A percentile compares a stretch with the other conserved stretches of the same genome.
phyloP scores from a whole-genome alignment of 2,329 filamentous ascomycete species.

The Sarocladium oryzae region DNA sequence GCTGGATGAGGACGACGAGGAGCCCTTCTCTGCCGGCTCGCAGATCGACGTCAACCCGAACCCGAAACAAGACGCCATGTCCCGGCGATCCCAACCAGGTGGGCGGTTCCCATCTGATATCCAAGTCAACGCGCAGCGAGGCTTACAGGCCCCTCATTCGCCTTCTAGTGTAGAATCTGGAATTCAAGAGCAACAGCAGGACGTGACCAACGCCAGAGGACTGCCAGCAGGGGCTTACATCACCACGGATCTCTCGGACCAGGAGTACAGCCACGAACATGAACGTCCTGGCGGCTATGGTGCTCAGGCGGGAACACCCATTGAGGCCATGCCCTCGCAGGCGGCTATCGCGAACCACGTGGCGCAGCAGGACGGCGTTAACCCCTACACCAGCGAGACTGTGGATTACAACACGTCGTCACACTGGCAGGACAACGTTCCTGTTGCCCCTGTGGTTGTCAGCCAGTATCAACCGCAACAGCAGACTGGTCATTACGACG shows the following conservation, averaged over 20 bases:
- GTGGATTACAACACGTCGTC: slow-evolving; percentile 16
- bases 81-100: slow-evolving; percentile 78
- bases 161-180: slow-evolving; percentile 77
- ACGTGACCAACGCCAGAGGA: slow-evolving; percentile 36
- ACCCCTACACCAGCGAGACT: slow-evolving; percentile 48
- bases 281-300: slow-evolving; percentile 34
- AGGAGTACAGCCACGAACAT: slow-evolving; percentile 8
- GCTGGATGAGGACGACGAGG: slow-evolving; percentile 46
- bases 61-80: slow-evolving; percentile 42
- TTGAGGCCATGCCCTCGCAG: slow-evolving; percentile 43
- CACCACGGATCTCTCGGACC: background rate
- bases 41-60: slow-evolving; percentile 37
- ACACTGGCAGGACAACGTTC: slow-evolving; percentile 8
- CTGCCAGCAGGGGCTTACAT: slow-evolving; percentile 4
- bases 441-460: slow-evolving; percentile 9
- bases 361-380: slow-evolving; percentile 48
- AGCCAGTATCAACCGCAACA: slow-evolving; percentile 12
- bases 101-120: slow-evolving; percentile 95
- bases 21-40: slow-evolving; percentile 52
- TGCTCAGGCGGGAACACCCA: slow-evolving; percentile 35
- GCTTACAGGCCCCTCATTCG: slow-evolving; percentile 72
- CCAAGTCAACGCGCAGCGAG: slow-evolving; percentile 69
- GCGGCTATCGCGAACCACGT: slow-evolving; percentile 44
- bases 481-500: slow-evolving; percentile 12
- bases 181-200: slow-evolving; percentile 30